Base-by-base conservation (phyloP, 2,329 filamentous ascomycete genomes). In the Neonectria magnoliae region DNA sequence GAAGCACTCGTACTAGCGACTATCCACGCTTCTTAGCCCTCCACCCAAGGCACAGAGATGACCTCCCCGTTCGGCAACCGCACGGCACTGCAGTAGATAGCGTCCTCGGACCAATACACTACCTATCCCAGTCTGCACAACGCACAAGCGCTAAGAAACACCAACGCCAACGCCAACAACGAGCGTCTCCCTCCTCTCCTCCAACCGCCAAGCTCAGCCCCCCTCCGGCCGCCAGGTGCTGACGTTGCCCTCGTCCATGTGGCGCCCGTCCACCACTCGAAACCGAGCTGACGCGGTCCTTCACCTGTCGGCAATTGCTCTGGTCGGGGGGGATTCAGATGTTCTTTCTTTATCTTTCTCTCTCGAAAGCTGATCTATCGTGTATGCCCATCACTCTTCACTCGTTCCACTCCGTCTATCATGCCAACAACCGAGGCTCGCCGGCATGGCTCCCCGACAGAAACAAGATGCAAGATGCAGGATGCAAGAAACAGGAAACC, bases 151-250 rank as follows among this genome's bases (percentile, higher is more conserved):
- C 36, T 14, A 38, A n/a, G 14, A 38, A 16, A n/a, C 6, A 38
- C 36, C 36, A 38, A 16, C 33, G 3, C 25, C 25, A 25, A 25
- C 25, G 25, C 25, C 25, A 25, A 25, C 25, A 6, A n/a, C 36
- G 6, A 13, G 36, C 36, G 36, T 38, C 36, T 38, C 13, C 33
- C 14, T 13, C 33, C 3, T n/a, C 22, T 22, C 45, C 25, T 18
- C 27, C 48, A 27, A n/a, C 60, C 60, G 48, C 27, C 50, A 55
- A 16, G 50, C 69, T 71, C 65, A 72, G 68, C 66, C 69, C 66
- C 70, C 42, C 22, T 2, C 22, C 22, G 22, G 22, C 22, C 22
- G 22, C 22, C 57, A 45, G 27, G 41, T 50, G 70, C 65, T 67
- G 50, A 65, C 65, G 56, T 67, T 60, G 60, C 56, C 56, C 42